phyloP scores from a whole-genome alignment of 257 asterid species.

The Gynochthodes officinalis region DNA sequence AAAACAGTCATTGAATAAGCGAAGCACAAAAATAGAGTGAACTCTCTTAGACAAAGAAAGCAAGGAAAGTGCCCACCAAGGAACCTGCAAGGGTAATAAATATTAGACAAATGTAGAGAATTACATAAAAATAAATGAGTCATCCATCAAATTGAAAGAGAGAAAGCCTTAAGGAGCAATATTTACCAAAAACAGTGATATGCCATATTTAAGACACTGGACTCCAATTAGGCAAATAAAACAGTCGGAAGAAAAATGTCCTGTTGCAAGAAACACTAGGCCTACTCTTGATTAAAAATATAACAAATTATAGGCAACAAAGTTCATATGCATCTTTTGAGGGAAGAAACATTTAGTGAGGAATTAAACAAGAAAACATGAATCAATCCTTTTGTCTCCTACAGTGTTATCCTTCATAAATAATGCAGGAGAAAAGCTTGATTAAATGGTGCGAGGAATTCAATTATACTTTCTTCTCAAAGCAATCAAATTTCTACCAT shows the following conservation, averaged over 20 bases:
- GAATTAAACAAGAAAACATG: no score
- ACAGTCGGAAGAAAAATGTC: background rate
- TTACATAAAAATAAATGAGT: background rate
- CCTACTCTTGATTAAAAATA: no score
- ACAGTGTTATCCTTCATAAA: no score
- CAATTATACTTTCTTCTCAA: no score
- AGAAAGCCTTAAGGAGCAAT: background rate
- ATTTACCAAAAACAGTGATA: background rate
- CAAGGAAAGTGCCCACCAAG: conserved; percentile 97
- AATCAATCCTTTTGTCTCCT: no score
- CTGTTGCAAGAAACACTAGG: no score
- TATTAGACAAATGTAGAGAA: background rate
- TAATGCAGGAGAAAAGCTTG: no score
- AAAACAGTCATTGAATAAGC: conserved; percentile 95
- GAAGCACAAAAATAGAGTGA: conserved; percentile 93
- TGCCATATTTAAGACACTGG: background rate
- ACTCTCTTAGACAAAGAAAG: conserved; percentile 76
- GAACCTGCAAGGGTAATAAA: conserved; percentile 58
- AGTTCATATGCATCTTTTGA: no score
- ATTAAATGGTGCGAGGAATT: no score
- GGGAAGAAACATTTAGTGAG: no score
- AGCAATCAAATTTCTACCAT: no score
- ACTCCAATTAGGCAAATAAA: background rate
- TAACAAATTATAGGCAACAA: no score
- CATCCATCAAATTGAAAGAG: background rate